Evolutionary conservation across 2,329 filamentous ascomycete species (phyloP), one percentile per base, ranked within the genome.

Genomic region (Emydomyces testavorans): DNA sequence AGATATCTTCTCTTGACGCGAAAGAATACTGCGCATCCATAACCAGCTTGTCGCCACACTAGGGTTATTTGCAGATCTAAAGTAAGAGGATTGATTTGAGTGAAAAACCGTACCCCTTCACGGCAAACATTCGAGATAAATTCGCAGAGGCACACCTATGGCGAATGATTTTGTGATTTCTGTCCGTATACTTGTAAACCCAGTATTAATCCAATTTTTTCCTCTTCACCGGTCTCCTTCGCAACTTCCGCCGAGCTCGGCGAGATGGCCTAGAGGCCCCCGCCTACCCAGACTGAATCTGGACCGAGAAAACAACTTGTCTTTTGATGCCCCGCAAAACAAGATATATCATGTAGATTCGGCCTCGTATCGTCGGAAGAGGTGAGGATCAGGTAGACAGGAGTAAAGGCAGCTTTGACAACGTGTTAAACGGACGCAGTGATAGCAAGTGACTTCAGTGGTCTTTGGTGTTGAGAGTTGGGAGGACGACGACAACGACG

Each of bases 11-110:
- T 63, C 72, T 75, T 55, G 78, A 79, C 55, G 76, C 77, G 65
- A 80, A 79, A 51, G 73, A 71, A 62, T 73, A 79, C 67, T 80
- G 76, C 55, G 77, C 74, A 72, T 81, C 78, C 78, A 81, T 81
- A 54, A 31, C 46, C 46, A 36, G 46, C 46, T 45, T 38, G 23
- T 40, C 41, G 26, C 40, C 39, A 32, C 45, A 26, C 36, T 36
- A 40, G n/a, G 28, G 16, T 37, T 20, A 21, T 24, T 13, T 7
- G 10, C 29, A 31, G 29, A 31, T 16, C 40, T 23, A 23, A 8
- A 16, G 21, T 13, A 24, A 28, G 23, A 40, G 24, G 13, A 2
- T 37, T 20, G n/a, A 26, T 15, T 20, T 2, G 11, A 15, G 18
- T 24, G 11, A 37, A 28, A 16, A 2, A 10, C 5, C 4, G 13